These are phyloP conservation scores for Hymenoscyphus fraxineus DNA, from an alignment of 2,329 filamentous ascomycete species.

Conservation along the genomic window DNA sequence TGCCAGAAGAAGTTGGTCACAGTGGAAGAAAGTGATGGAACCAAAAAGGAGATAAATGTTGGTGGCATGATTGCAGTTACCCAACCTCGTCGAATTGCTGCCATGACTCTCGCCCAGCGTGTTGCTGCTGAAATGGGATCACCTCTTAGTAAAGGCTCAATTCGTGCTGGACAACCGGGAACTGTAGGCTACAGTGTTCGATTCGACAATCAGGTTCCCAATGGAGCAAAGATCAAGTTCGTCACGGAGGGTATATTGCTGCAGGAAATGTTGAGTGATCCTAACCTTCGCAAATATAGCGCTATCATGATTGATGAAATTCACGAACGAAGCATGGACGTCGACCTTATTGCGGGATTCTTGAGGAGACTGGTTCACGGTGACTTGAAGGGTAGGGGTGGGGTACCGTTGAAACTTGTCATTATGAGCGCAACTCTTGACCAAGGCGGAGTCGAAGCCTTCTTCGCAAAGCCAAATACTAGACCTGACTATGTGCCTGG, in stretches of 20 bases:
- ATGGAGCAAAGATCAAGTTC: conserved; percentile 83
- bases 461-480: conserved; percentile 53
- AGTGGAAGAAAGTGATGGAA: conserved; percentile 36
- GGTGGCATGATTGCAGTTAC: conserved; percentile 89
- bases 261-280: conserved; percentile 87
- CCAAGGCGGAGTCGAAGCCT: conserved; percentile 70
- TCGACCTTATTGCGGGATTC: conserved; percentile 87
- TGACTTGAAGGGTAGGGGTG: conserved; percentile 61
- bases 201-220: conserved; percentile 84
- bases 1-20: conserved; percentile 60
- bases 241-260: conserved; percentile 94
- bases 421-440: conserved; percentile 98
- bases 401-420: conserved; percentile 77
- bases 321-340: conserved; percentile 91
- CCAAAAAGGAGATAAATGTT: conserved; percentile 47
- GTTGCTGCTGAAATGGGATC: conserved; percentile 81
- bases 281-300: conserved; percentile 78
- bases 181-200: conserved; percentile 89
- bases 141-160: conserved; percentile 53
- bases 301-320: conserved; percentile 93
- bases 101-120: conserved; percentile 82
- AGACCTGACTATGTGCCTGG: conserved; percentile 32
- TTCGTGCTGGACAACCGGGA: conserved; percentile 34
- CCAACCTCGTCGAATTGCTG: conserved; percentile 88
- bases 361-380: conserved; percentile 70